Evolutionary conservation across 805 yeast species (phyloP), one percentile per base, ranked within the genome.

Genomic region (Pichia ethanolica): DNA sequence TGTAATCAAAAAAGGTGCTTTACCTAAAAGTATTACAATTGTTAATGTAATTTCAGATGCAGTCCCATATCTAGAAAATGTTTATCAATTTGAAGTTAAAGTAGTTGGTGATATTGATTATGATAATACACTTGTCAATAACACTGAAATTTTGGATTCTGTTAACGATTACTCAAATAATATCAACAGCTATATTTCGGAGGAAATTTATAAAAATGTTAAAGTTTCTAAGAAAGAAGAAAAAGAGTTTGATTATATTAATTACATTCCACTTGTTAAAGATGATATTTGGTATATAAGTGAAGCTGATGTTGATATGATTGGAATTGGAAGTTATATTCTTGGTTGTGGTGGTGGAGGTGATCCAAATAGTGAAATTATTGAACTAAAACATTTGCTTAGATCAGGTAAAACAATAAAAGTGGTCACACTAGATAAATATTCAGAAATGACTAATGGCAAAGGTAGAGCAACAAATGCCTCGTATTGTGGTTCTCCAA

Each of bases 271-370:
- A n/a, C 9, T 8, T 7, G 42, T 39, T 13, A 7, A 39, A 8
- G 32, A 39, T 13, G 32, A n/a, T 25, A n/a, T 27, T 9, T 39
- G 42, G 42, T 27, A 27, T 39, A 39, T 39, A 6, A 27, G 33
- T 12, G 42, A 39, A 7, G 32, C 32, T 8, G 42, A 39, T 25
- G 28, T 39, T 13, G 42, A 39, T 7, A 27, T 39, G 20, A 39
- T 39, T 30, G 32, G 42, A 5, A 39, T 39, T 39, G 42, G 42
- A 4, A 39, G 33, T 27, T 39, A 39, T 30, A 39, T 39, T 25
- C 42, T 39, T 27, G 42, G 42, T 26, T 39, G 42, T 39, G 42
- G 42, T 8, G 42, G 42, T 5, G 42, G 42, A 20, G 42, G 42
- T 39, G 32, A 27, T 25, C 42, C 42, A 39, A 27, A 39, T 14